A percentile compares a stretch with the other conserved stretches of the same genome.
phyloP scores from a whole-genome alignment of 1,284 basidiomycete species.

The Tilletia horrida region DNA sequence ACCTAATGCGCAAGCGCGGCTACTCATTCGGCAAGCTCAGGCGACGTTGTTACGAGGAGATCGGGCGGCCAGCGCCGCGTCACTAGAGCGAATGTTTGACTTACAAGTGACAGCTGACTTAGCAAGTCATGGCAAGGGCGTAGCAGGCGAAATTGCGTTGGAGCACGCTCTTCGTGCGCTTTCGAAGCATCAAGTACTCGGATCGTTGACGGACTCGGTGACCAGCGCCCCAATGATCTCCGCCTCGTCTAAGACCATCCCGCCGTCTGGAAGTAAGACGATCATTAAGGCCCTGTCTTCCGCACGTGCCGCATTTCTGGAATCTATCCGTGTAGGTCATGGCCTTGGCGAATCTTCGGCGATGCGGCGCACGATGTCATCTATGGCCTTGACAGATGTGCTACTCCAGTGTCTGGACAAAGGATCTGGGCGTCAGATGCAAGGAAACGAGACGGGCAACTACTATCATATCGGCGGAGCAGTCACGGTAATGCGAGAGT shows the following conservation, averaged over 20 bases:
- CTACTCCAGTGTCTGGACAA: not conserved
- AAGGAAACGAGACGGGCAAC: not conserved
- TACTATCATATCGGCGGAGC: not conserved
- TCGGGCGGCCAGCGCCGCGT: constrained; percentile 26
- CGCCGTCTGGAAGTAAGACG: not conserved
- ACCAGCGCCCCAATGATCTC: constrained; percentile 29
- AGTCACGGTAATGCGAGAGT: constrained; percentile 8
- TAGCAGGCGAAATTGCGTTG: constrained; percentile 27
- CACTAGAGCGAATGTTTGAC: constrained; percentile 29
- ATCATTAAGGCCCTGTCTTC: not conserved
- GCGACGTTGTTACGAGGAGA: constrained; percentile 31
- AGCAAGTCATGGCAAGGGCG: constrained; percentile 16
- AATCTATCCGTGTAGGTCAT: not conserved
- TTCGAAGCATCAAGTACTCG: constrained; percentile 25
- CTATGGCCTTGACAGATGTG: not conserved
- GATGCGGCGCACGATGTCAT: not conserved
- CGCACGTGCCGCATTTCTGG: not conserved
- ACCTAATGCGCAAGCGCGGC: constrained; percentile 33
- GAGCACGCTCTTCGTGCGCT: constrained; percentile 29
- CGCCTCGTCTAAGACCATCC: not conserved
- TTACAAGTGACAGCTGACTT: constrained; percentile 23
- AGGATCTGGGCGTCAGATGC: not conserved
- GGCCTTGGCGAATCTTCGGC: not conserved
- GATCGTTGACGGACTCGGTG: constrained; percentile 29
- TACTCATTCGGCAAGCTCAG: constrained; percentile 42